phyloP scores from a whole-genome alignment of 257 asterid species.

The Cruciata laevipes region DNA sequence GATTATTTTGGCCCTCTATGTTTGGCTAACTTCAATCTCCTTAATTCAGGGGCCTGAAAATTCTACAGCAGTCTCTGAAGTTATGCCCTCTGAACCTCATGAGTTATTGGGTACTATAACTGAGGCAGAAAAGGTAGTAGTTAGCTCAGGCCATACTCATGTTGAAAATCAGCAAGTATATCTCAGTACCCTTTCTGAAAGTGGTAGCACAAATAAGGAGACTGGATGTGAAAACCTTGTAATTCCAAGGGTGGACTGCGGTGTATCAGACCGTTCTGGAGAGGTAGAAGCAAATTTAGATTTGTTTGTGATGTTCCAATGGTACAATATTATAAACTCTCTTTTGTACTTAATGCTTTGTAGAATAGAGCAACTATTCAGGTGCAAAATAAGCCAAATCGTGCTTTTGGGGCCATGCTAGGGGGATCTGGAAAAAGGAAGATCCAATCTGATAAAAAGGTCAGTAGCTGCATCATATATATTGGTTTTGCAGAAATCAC shows the following conservation, averaged over 20 bases:
- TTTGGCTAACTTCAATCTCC: constrained; percentile 4
- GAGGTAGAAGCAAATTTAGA: constrained; percentile 13
- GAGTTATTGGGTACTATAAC: constrained; percentile 23
- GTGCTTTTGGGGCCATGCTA: constrained; percentile 77
- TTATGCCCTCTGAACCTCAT: constrained; percentile 36
- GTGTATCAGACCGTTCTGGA: constrained; percentile 10
- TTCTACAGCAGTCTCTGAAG: constrained; percentile 34
- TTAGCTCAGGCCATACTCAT: constrained; percentile 13
- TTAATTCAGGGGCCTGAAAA: constrained; percentile 47
- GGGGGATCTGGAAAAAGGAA: constrained; percentile 72
- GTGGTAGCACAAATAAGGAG: constrained; percentile 21
- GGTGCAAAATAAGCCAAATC: constrained; percentile 68
- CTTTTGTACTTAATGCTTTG: constrained; percentile 6
- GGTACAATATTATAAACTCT: neutral
- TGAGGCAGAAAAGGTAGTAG: constrained; percentile 20
- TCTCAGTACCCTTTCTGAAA: constrained; percentile 11
- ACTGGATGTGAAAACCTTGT: constrained; percentile 11
- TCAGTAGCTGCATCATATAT: constrained; percentile 6
- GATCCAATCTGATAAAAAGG: constrained; percentile 53
- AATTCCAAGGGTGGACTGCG: constrained; percentile 7
- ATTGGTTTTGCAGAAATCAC: neutral
- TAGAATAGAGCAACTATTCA: constrained; percentile 68
- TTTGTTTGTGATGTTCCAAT: neutral
- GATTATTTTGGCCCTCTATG: neutral
- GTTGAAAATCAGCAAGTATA: constrained; percentile 13